Evolutionary conservation across 2,329 filamentous ascomycete species (phyloP).

Genomic region (Ceratocystis huliohia): DNA sequence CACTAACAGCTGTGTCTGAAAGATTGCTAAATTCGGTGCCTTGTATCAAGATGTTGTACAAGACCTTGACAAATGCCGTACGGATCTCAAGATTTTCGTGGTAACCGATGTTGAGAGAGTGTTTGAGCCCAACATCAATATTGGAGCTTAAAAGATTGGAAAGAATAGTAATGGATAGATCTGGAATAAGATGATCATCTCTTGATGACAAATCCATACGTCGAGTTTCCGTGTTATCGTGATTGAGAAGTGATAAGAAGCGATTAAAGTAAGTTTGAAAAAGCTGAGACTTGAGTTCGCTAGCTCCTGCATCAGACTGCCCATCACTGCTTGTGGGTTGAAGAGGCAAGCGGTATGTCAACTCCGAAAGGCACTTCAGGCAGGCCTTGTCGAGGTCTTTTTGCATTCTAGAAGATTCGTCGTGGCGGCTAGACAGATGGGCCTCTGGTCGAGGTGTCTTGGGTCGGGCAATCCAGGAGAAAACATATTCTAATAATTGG

Average conservation of each 20-base stretch:
- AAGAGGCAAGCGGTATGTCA: constrained; percentile 53
- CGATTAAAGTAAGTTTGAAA: constrained; percentile 60
- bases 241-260: constrained; percentile 52
- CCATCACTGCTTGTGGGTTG: constrained; percentile 51
- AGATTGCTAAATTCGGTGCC: constrained; percentile 58
- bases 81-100: constrained; percentile 58
- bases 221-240: constrained; percentile 31
- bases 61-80: constrained; percentile 56
- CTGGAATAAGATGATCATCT: constrained; percentile 46
- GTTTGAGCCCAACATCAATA: constrained; percentile 58
- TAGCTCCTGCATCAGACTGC: constrained; percentile 52
- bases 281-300: constrained; percentile 57
- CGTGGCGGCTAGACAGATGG: constrained; percentile 35
- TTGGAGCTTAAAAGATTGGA: constrained; percentile 59
- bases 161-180: constrained; percentile 53
- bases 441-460: constrained; percentile 38
- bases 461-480: constrained; percentile 54
- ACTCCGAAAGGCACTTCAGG: constrained; percentile 49
- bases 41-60: constrained; percentile 59
- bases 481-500: constrained; percentile 54
- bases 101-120: constrained; percentile 57
- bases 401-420: constrained; percentile 47
- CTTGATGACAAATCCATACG: constrained; percentile 26
- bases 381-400: constrained; percentile 55
- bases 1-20: constrained; percentile 52